Conservation (phyloP, 768 basidiomycete genomes). For the Russula virescens region DNA sequence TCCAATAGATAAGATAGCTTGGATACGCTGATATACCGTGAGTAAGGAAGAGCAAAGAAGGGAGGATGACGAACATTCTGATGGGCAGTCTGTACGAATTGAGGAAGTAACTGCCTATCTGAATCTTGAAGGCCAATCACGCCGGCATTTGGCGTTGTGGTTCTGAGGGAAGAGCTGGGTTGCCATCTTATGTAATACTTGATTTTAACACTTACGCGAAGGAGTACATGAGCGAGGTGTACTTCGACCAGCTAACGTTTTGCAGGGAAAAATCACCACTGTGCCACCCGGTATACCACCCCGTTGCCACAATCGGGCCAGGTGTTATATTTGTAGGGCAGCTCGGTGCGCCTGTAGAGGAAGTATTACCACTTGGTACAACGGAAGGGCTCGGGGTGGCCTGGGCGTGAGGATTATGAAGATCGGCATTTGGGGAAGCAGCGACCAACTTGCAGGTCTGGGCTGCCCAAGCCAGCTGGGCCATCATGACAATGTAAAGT, state of each 20-base stretch:
- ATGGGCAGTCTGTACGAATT: slow-evolving; percentile 49
- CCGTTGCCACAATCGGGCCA: slow-evolving; percentile 36
- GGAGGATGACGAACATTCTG: slow-evolving; percentile 29
- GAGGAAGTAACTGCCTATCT: slow-evolving; percentile 44
- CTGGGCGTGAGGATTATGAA: too few relatives aligned
- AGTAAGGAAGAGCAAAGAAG: background rate
- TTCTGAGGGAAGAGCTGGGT: background rate
- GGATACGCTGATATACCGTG: slow-evolving; percentile 40
- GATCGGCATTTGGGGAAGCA: too few relatives aligned
- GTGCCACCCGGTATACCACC: slow-evolving; percentile 54
- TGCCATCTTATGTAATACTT: background rate
- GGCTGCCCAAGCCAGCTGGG: background rate
- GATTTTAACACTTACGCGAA: slow-evolving; percentile 47
- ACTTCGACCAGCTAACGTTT: slow-evolving; percentile 50
- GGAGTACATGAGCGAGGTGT: slow-evolving; percentile 51
- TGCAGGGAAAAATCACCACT: slow-evolving; percentile 36
- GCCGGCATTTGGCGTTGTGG: slow-evolving; percentile 28
- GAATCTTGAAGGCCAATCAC: slow-evolving; percentile 36
- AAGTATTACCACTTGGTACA: too few relatives aligned
- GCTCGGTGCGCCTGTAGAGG: background rate
- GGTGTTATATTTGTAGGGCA: background rate
- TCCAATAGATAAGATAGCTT: slow-evolving; percentile 57
- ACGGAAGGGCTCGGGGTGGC: too few relatives aligned
- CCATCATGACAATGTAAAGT: background rate
- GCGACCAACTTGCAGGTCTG: background rate